Evolutionary conservation across 2,329 filamentous ascomycete species (phyloP).

Genomic region (Nemania diffusa): DNA sequence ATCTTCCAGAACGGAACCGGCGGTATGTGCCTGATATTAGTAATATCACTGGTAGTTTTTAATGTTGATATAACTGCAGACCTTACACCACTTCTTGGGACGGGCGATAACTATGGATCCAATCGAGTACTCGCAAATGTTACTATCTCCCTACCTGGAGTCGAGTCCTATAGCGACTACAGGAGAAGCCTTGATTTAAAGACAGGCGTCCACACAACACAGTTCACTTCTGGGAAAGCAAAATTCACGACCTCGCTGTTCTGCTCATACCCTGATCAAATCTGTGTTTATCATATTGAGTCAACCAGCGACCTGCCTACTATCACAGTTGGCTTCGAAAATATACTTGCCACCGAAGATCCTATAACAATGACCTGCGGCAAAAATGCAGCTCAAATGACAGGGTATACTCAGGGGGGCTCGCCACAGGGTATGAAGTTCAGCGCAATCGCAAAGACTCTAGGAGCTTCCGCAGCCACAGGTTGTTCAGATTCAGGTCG

Average conservation of each 20-base stretch:
- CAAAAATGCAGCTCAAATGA: constrained; percentile 17
- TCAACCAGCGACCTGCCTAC: constrained; percentile 50
- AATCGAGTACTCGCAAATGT: constrained; percentile 61
- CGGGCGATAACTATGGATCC: constrained; percentile 54
- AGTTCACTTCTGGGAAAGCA: constrained; percentile 46
- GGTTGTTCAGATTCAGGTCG: constrained; percentile 29
- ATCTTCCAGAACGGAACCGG: constrained; percentile 62
- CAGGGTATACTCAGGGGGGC: constrained; percentile 26
- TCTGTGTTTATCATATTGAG: constrained; percentile 46
- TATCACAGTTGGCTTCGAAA: constrained; percentile 56
- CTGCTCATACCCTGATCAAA: constrained; percentile 57
- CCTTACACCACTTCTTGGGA: constrained; percentile 27
- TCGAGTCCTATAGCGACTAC: constrained; percentile 41
- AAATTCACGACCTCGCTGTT: constrained; percentile 52
- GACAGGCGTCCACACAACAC: constrained; percentile 54
- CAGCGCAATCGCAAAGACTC: constrained; percentile 19
- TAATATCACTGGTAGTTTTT: background rate
- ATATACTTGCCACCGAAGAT: constrained; percentile 47
- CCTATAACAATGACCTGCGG: constrained; percentile 11
- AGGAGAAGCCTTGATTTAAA: constrained; percentile 53
- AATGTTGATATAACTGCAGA: constrained; percentile 21
- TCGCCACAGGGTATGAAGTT: constrained; percentile 35
- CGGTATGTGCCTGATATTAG: constrained; percentile 43
- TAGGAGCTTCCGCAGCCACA: constrained; percentile 7
- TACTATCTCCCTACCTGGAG: constrained; percentile 51